These are phyloP conservation scores for Vitis rupestris DNA, from an alignment of 164 flowering plant species.

Conservation along the genomic window DNA sequence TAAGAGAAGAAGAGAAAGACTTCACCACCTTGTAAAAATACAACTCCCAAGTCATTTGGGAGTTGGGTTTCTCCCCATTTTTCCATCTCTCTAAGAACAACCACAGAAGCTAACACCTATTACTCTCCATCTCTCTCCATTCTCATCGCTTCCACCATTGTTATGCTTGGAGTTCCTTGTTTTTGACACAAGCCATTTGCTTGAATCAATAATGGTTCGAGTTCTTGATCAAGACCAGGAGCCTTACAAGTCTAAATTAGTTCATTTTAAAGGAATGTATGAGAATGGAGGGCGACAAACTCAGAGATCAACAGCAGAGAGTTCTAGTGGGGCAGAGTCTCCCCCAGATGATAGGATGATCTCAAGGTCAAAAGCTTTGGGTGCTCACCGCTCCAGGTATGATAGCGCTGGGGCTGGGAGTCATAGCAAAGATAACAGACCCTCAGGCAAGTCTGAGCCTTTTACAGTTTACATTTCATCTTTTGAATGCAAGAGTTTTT, in stretches of 20 bases:
- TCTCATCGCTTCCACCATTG: too few species aligned
- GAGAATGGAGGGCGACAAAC: conserved; percentile 28
- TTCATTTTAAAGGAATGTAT: conserved; percentile 31
- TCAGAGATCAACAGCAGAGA: conserved; percentile 28
- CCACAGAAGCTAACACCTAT: background rate
- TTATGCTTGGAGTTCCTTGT: too few species aligned
- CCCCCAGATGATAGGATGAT: conserved; percentile 7
- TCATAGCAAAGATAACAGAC: conserved; percentile 13
- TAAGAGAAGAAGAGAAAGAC: too few species aligned
- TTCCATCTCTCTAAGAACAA: background rate
- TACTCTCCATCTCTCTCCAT: background rate
- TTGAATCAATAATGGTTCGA: conserved; percentile 31
- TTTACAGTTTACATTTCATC: too few species aligned
- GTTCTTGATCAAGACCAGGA: conserved; percentile 44
- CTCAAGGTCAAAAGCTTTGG: conserved; percentile 1
- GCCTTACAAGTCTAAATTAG: conserved; percentile 27
- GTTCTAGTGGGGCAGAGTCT: background rate
- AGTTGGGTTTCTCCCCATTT: background rate
- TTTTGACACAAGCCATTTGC: too few species aligned
- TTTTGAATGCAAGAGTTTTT: too few species aligned
- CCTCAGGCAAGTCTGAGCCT: conserved; percentile 17
- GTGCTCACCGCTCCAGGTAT: background rate
- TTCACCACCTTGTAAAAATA: background rate
- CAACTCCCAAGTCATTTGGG: background rate
- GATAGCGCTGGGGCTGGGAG: too few species aligned